Conservation (phyloP, 805 yeast species). For the Starmerella asiatica region DNA sequence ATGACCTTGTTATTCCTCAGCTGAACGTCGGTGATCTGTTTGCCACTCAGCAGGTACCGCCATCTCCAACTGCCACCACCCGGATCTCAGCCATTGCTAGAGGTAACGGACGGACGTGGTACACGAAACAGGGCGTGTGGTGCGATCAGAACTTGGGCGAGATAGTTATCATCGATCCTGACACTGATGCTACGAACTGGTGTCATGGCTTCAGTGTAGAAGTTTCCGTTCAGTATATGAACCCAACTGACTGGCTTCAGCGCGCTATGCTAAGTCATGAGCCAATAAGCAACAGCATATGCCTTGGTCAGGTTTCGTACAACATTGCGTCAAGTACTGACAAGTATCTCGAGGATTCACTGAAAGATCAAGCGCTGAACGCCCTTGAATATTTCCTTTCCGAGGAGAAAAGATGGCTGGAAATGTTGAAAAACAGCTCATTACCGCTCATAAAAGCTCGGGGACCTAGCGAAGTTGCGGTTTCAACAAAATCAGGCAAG, state of each 20-base stretch:
- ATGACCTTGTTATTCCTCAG: conserved; percentile 9
- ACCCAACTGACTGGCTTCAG: not conserved
- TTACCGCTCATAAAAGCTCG: not conserved
- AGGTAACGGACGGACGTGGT: conserved; percentile 11
- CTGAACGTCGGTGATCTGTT: conserved; percentile 9
- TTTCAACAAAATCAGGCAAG: not conserved
- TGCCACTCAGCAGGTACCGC: not conserved
- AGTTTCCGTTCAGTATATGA: not conserved
- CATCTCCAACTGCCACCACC: conserved; percentile 1
- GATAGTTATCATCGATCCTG: conserved; percentile 6
- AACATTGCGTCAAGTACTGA: not conserved
- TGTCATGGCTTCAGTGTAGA: conserved; percentile 10
- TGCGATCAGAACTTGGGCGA: conserved; percentile 11
- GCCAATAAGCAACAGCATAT: not conserved
- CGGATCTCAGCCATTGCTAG: conserved; percentile 3
- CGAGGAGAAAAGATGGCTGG: not conserved
- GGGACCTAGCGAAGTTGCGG: not conserved
- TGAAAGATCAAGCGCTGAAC: not conserved
- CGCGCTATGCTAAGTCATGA: not conserved
- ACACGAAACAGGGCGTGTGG: conserved; percentile 2
- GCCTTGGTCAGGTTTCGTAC: not conserved
- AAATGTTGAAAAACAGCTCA: not conserved
- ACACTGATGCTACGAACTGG: conserved; percentile 3
- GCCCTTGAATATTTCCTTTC: not conserved
- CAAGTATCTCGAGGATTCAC: not conserved